Evolutionary conservation across 1,139 yeast species (phyloP), one percentile per base, ranked within the genome.

Genomic region (Suzukiozyma palmioleophila): DNA sequence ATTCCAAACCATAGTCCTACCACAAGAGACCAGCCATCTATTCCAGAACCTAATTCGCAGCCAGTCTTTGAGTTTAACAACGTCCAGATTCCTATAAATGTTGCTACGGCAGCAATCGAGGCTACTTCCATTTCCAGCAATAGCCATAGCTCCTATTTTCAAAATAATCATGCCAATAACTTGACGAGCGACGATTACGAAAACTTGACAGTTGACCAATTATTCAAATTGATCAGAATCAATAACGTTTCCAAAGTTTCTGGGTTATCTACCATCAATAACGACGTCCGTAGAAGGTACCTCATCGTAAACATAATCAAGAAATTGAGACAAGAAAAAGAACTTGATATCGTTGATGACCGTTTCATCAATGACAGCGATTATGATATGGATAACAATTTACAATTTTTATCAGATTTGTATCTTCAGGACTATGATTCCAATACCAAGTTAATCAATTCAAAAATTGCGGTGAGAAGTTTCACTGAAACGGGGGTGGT

Each of bases 401-500:
- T 71, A 26, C 69, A 64, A 39, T 71, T 71, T 45, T 58, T 71
- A 43, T 60, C 69, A 12, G 72, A 70, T 46, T 49, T 70, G 47
- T 69, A 66, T 45, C 51, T 69, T 32, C 73, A 68, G 46, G 73
- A 69, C 45, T 66, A 60, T 39, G 66, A 59, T 36, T 46, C 56
- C 33, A 59, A 57, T 37, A 46, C 51, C 14, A 49, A 52, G 18
- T 44, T 56, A 39, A 48, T 56, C 16, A 61, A 55, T 44, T 51
- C 66, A 3, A 68, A 64, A 44, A 56, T 61, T 26, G 66, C 73
- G 0, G 90, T 89, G 6, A 69, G 96, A 44, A 71, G 69, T 37
- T 86, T 87, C 54, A 73, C 81, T 26, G 77, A 82, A 42, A 66
- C 75, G 2, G 95, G 96, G 1, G 81, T 83, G 18, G 75, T 89